Conservation (phyloP, 163 green algal species). For the Prototheca wickerhamii region DNA sequence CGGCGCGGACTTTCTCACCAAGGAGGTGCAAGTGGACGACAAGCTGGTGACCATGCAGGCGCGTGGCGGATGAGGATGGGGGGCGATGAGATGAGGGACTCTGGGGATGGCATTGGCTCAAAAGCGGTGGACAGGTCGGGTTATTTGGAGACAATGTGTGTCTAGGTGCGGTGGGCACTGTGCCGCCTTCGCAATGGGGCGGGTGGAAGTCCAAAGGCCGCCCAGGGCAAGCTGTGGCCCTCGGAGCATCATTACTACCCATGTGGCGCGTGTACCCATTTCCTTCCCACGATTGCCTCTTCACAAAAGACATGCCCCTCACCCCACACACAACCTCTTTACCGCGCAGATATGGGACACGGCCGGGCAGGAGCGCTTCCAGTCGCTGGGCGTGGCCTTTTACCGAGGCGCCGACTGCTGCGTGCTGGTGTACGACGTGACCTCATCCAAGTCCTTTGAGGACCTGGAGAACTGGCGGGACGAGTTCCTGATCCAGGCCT, state of each 20-base stretch:
- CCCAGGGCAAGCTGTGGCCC: no score
- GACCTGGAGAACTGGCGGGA: slow-evolving; percentile 97
- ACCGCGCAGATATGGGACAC: slow-evolving; percentile 88
- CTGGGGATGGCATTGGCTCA: no score
- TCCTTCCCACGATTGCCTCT: no score
- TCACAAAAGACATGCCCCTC: background rate
- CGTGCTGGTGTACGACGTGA: slow-evolving; percentile 97
- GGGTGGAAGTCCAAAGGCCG: no score
- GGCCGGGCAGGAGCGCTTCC: slow-evolving; percentile 95
- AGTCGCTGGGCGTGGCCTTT: slow-evolving; percentile 94
- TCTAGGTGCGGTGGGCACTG: no score
- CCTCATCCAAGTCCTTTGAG: slow-evolving; percentile 91
- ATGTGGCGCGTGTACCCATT: no score
- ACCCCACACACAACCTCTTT: background rate
- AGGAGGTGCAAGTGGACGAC: slow-evolving; percentile 98
- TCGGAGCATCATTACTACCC: no score
- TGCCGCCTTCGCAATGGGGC: no score
- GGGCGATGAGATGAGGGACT: no score
- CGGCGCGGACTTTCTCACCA: slow-evolving; percentile 97
- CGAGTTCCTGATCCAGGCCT: slow-evolving; percentile 95
- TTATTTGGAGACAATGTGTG: no score
- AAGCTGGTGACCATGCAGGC: slow-evolving; percentile 97
- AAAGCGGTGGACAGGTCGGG: no score
- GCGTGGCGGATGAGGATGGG: no score
- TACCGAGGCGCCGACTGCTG: slow-evolving; percentile 98